Percentiles rank a stretch among this genome's conserved stretches.
phyloP scores from a whole-genome alignment of 257 asterid species.

The Lantana camara region DNA sequence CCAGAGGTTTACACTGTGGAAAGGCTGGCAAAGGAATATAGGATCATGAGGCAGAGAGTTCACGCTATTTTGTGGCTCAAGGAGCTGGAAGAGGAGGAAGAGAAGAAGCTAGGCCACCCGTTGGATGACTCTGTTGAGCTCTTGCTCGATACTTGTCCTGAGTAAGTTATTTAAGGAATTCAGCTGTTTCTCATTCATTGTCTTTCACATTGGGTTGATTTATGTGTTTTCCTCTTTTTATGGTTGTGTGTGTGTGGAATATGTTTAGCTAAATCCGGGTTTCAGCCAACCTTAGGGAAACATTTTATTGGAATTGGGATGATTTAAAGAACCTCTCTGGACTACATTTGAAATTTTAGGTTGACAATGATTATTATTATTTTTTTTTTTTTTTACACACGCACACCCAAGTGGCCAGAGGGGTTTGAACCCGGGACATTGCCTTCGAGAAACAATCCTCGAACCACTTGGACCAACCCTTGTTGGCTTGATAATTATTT shows the following conservation, averaged over 20 bases:
- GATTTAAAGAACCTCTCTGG: background rate
- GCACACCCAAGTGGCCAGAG: too few relatives aligned
- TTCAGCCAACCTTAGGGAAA: background rate
- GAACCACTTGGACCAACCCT: too few relatives aligned
- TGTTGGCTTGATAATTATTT: too few relatives aligned
- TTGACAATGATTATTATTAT: too few relatives aligned
- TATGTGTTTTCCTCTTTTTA: background rate
- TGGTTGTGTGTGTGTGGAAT: background rate
- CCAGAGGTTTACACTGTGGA: slow-evolving; percentile 86
- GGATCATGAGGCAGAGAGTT: slow-evolving; percentile 97
- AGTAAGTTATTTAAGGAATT: slow-evolving; percentile 56
- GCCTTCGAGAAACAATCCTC: too few relatives aligned
- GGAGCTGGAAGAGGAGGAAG: slow-evolving; percentile 82
- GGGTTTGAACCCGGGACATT: too few relatives aligned
- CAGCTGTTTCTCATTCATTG: background rate
- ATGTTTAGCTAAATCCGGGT: background rate
- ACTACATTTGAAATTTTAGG: background rate
- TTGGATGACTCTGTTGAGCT: slow-evolving; percentile 76
- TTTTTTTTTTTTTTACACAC: too few relatives aligned
- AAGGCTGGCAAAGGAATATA: slow-evolving; percentile 85
- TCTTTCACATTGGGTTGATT: slow-evolving; percentile 11
- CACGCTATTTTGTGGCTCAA: slow-evolving; percentile 90
- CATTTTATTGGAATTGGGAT: background rate
- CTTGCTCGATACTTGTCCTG: slow-evolving; percentile 79
- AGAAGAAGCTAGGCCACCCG: slow-evolving; percentile 74